Evolutionary conservation across 2,329 filamentous ascomycete species (phyloP), one percentile per base, ranked within the genome.

Genomic region (Ascochyta rabiei): DNA sequence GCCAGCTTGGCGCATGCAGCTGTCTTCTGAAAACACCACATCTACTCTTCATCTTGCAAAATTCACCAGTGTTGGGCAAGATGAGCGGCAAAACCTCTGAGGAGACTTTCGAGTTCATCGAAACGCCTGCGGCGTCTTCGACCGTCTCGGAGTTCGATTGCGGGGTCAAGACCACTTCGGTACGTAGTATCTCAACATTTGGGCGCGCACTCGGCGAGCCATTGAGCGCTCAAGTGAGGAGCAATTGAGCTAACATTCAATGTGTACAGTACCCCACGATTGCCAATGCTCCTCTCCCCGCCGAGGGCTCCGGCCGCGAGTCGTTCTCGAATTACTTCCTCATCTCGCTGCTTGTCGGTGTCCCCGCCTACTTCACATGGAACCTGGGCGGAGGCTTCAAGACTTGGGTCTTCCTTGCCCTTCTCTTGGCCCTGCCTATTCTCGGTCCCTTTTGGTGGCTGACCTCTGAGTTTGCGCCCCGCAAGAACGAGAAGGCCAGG

Each of bases 221-320:
- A 74, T 73, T 74, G 71, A 65, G 61, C 54, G 33, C 45, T 54
- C 46, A 53, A 30, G 35, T 23, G 38, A 51, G 52, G 48, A 56
- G 53, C 61, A 60, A 60, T 54, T 24, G 59, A 53, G 57, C 63
- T 74, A 61, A 73, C 57, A 57, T 46, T 53, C 44, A 33, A 61
- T 60, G 15, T 52, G 30, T 56, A 62, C 71, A 96, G 93, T 93
- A 86, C 70, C 89, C 91, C 28, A 80, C 91, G 58, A 98, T 98
- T 80, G 90, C 96, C 75, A 98, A 98, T 86, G 90, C 88, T 43
- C 92, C 95, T 62, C 86, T 98, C 38, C 95, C 95, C 33, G 93
- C 93, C 63, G 95, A 99, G 76, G 90, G 86, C 45, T 81, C 91
- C 46, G 90, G 92, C 63, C 87, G 84, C 76, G 91, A 96, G 66